Evolutionary conservation across 2,329 filamentous ascomycete species (phyloP).

Genomic region (Cryphonectria radicalis): DNA sequence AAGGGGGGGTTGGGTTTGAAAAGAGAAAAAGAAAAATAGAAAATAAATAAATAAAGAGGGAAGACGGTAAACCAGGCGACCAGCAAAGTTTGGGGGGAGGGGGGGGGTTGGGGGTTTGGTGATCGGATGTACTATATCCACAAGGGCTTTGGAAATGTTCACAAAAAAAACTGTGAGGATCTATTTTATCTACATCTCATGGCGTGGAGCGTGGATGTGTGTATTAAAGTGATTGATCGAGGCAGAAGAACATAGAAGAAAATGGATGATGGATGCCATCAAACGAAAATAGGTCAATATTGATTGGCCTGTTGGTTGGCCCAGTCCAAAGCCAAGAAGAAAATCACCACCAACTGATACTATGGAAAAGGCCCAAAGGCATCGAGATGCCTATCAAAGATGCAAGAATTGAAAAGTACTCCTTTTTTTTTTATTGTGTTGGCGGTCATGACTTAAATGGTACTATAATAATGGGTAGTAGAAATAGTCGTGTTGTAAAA

Average conservation of each 20-base stretch:
- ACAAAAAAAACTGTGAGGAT: neutral
- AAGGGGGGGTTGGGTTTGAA: no score
- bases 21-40: neutral
- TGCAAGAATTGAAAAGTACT: conserved; percentile 10
- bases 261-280: neutral
- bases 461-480: conserved; percentile 15
- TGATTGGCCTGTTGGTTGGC: no score
- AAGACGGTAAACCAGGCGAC: neutral
- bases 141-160: neutral
- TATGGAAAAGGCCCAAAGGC: neutral
- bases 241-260: neutral
- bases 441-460: neutral
- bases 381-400: neutral
- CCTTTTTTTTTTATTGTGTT: no score
- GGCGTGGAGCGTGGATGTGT: neutral
- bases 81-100: no score
- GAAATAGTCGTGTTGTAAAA: neutral
- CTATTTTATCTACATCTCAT: neutral
- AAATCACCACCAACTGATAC: neutral
- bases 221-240: neutral
- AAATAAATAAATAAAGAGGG: neutral
- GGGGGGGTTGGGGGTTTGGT: neutral
- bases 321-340: no score
- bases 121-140: neutral
- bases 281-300: no score